Conservation (phyloP, 2,329 filamentous ascomycete species). For the Penicillium sp. region DNA sequence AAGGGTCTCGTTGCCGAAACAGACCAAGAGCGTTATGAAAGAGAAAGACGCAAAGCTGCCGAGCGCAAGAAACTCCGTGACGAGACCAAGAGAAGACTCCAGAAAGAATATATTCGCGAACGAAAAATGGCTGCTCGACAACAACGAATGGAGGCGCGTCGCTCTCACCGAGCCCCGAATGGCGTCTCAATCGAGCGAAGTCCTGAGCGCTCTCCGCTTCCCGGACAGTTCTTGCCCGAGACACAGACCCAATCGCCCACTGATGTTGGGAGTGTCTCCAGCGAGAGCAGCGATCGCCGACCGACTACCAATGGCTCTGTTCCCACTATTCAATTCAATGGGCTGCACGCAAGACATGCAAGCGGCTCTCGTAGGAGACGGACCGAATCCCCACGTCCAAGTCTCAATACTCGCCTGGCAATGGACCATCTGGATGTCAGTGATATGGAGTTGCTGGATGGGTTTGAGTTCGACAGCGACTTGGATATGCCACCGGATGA, state of each 20-base stretch:
- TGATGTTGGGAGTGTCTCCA: slow-evolving; percentile 26
- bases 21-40: slow-evolving; percentile 37
- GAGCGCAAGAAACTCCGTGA: slow-evolving; percentile 43
- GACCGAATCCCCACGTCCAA: slow-evolving; percentile 27
- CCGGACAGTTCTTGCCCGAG: slow-evolving; percentile 26
- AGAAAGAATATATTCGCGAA: slow-evolving; percentile 46
- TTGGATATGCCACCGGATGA: slow-evolving; percentile 45
- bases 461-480: slow-evolving; percentile 49
- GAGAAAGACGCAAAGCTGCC: slow-evolving; percentile 37
- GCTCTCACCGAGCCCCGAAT: slow-evolving; percentile 19
- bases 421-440: slow-evolving; percentile 27
- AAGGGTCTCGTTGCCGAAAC: slow-evolving; percentile 49
- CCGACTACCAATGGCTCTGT: slow-evolving; percentile 23
- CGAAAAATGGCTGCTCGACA: slow-evolving; percentile 40
- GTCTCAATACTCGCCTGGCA: slow-evolving; percentile 30
- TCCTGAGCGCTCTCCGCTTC: slow-evolving; percentile 6
- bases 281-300: slow-evolving; percentile 21
- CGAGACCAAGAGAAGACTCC: slow-evolving; percentile 44
- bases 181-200: slow-evolving; percentile 9
- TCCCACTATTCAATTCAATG: slow-evolving; percentile 35
- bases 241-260: slow-evolving; percentile 33
- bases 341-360: slow-evolving; percentile 21
- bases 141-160: slow-evolving; percentile 35
- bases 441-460: slow-evolving; percentile 42
- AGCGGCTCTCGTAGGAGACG: slow-evolving; percentile 13